phyloP scores from a whole-genome alignment of 805 yeast genomes.

The Spathaspora passalidarum region DNA sequence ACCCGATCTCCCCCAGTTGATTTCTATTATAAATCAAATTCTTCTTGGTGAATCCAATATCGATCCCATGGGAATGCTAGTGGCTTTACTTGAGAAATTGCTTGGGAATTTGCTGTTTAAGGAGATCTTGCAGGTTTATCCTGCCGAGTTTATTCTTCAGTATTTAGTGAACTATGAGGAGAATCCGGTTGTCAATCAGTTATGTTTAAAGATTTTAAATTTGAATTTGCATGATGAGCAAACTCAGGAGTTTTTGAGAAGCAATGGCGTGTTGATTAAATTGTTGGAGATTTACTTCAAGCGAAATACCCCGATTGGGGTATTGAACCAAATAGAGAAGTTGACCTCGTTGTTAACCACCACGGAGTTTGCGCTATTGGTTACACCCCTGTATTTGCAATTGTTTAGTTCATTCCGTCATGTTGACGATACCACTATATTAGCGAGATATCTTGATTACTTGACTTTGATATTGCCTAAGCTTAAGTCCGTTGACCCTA shows the following conservation, averaged over 20 bases:
- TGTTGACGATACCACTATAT: conserved; percentile 13
- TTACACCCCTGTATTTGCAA: conserved; percentile 1
- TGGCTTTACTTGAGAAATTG: conserved; percentile 14
- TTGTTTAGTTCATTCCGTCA: conserved; percentile 10
- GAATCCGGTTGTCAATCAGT: background rate
- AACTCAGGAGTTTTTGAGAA: conserved; percentile 5
- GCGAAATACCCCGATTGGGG: conserved; percentile 4
- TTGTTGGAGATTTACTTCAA: conserved; percentile 4
- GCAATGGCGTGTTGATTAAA: conserved; percentile 2
- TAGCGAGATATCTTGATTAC: conserved; percentile 19
- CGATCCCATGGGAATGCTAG: conserved; percentile 12
- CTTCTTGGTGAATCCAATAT: background rate
- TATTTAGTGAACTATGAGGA: conserved; percentile 3
- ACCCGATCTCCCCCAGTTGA: background rate
- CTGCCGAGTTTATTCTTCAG: conserved; percentile 13
- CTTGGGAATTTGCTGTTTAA: conserved; percentile 10
- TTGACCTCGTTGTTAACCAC: conserved; percentile 3
- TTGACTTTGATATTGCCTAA: conserved; percentile 13
- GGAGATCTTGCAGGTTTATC: conserved; percentile 14
- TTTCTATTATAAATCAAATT: background rate
- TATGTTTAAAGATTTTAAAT: conserved; percentile 9
- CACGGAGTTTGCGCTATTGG: background rate
- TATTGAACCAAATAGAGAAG: conserved; percentile 11
- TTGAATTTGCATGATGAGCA: conserved; percentile 7
- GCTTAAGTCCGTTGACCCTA: conserved; percentile 7